A percentile compares a stretch with the other conserved stretches of the same genome.
phyloP scores from a whole-genome alignment of 106 monocot genomes.

The Apostasia shenzhenica region DNA sequence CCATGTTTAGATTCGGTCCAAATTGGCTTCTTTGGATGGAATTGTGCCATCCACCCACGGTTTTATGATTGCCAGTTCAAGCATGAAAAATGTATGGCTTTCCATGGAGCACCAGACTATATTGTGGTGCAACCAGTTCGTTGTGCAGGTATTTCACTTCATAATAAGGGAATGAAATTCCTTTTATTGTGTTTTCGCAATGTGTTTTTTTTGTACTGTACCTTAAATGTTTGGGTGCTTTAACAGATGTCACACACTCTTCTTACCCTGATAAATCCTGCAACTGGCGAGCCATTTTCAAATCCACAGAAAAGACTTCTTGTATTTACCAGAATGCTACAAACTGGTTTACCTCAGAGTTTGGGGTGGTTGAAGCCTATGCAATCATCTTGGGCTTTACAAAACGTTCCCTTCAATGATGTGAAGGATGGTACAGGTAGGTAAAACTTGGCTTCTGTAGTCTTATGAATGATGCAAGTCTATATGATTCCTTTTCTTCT shows the following conservation, averaged over 20 bases:
- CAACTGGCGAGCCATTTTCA: constrained; percentile 53
- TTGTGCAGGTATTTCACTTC: constrained; percentile 62
- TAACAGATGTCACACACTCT: constrained; percentile 83
- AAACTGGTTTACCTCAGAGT: constrained; percentile 72
- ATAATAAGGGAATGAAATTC: background rate
- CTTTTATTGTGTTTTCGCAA: background rate
- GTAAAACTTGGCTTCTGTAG: too few relatives aligned
- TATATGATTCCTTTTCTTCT: background rate
- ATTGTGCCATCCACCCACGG: constrained; percentile 88
- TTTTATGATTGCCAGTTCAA: constrained; percentile 72
- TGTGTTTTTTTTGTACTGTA: background rate
- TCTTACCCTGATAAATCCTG: constrained; percentile 63
- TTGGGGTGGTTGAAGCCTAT: constrained; percentile 38
- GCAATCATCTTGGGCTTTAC: constrained; percentile 10
- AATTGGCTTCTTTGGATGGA: constrained; percentile 82
- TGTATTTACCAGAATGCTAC: constrained; percentile 79
- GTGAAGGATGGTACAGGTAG: constrained; percentile 23
- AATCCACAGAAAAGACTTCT: constrained; percentile 54
- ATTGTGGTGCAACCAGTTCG: constrained; percentile 97
- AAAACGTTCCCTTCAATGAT: constrained; percentile 13
- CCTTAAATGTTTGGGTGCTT: constrained; percentile 11
- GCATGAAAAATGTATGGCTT: constrained; percentile 88
- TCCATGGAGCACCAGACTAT: constrained; percentile 96
- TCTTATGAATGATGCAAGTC: background rate
- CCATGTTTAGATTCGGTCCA: constrained; percentile 64